phyloP scores from a whole-genome alignment of 257 asterid species.

The Leptodermis oblonga region DNA sequence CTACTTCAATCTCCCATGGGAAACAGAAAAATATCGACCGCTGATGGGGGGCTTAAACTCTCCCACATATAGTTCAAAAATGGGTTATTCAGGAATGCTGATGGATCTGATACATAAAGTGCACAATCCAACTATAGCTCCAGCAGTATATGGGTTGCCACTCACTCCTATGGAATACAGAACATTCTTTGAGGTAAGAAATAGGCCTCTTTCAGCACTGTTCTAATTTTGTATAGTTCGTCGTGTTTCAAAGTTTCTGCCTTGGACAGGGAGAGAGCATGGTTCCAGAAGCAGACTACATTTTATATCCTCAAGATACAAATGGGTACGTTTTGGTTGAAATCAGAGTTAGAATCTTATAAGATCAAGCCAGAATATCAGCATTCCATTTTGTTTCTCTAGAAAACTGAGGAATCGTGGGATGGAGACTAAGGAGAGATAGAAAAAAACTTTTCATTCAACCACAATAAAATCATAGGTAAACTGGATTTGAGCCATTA shows the following conservation, averaged over 20 bases:
- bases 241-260: constrained; percentile 26
- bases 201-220: background rate
- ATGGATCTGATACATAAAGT: constrained; percentile 36
- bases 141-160: constrained; percentile 62
- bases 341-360: background rate
- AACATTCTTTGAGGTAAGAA: constrained; percentile 69
- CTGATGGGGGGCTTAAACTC: constrained; percentile 54
- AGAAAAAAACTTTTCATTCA: too few species aligned
- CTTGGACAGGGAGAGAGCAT: constrained; percentile 58
- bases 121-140: constrained; percentile 28
- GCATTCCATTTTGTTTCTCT: background rate
- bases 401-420: background rate
- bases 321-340: constrained; percentile 49
- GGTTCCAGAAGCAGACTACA: constrained; percentile 70
- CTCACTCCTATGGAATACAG: constrained; percentile 66
- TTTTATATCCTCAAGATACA: constrained; percentile 66
- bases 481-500: background rate
- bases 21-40: constrained; percentile 29
- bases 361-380: background rate
- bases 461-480: background rate
- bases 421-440: background rate
- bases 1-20: constrained; percentile 90
- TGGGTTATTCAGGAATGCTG: constrained; percentile 31
- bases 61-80: constrained; percentile 36
- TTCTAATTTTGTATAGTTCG: background rate